Conservation (phyloP, 2,329 filamentous ascomycete species). For the Torrubiellomyces zombiae region DNA sequence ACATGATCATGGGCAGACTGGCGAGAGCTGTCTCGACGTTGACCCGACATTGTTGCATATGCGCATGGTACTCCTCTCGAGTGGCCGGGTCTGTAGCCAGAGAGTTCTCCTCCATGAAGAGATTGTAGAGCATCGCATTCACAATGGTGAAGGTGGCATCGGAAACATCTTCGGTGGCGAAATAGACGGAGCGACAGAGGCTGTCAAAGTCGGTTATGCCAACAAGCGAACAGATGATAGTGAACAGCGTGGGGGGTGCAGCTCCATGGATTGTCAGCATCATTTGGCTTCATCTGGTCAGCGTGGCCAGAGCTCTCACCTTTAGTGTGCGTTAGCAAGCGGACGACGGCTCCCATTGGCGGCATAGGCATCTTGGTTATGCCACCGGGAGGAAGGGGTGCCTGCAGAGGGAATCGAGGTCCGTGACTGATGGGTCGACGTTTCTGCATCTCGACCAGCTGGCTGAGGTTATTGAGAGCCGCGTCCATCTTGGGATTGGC, state of each 20-base stretch:
- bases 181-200: conserved; percentile 32
- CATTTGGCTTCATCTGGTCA: neutral
- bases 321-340: conserved; percentile 30
- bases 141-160: conserved; percentile 34
- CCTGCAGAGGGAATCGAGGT: conserved; percentile 27
- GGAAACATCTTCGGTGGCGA: conserved; percentile 31
- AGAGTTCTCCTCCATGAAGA: conserved; percentile 29
- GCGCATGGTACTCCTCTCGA: conserved; percentile 19
- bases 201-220: conserved; percentile 31
- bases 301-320: conserved; percentile 13
- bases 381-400: conserved; percentile 26
- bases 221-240: conserved; percentile 31
- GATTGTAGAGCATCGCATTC: conserved; percentile 30
- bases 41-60: conserved; percentile 24
- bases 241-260: conserved; percentile 29
- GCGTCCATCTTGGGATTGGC: conserved; percentile 34
- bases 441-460: conserved; percentile 35
- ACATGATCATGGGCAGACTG: conserved; percentile 38
- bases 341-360: conserved; percentile 31
- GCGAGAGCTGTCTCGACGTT: conserved; percentile 34
- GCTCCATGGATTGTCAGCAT: conserved; percentile 13
- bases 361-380: conserved; percentile 37
- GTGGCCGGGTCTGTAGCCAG: conserved; percentile 15
- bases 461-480: conserved; percentile 32
- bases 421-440: conserved; percentile 22